Percentiles rank a stretch among this genome's conserved stretches.
Evolutionary conservation across 768 basidiomycete species (phyloP).

Genomic region (Hygrocybe punicea): DNA sequence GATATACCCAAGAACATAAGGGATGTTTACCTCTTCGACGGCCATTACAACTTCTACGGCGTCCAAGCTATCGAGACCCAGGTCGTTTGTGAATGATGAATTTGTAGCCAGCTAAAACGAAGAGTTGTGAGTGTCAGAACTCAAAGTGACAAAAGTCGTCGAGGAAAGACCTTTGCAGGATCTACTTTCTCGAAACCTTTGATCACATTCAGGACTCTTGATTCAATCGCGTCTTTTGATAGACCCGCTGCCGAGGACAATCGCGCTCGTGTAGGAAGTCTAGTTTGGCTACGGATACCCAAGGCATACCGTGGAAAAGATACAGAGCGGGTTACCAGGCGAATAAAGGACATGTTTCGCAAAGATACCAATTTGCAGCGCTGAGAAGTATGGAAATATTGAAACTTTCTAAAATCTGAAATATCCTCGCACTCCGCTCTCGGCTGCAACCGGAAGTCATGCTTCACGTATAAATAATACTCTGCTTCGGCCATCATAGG

Average conservation of each 20-base stretch:
- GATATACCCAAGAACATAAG: conserved; percentile 4
- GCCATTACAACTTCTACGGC: conserved; percentile 99
- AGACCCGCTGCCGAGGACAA: conserved; percentile 70
- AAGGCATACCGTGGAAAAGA: conserved; percentile 42
- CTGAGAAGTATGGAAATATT: background rate
- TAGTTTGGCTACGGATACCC: conserved; percentile 34
- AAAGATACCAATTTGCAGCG: no score
- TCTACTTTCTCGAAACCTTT: conserved; percentile 90
- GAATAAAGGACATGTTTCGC: conserved; percentile 52
- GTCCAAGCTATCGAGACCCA: conserved; percentile 93
- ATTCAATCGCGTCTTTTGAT: conserved; percentile 62
- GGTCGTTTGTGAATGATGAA: conserved; percentile 72
- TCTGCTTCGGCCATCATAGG: no score
- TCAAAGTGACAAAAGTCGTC: background rate
- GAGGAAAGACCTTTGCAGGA: conserved; percentile 53
- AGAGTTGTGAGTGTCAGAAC: background rate
- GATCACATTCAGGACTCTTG: conserved; percentile 76
- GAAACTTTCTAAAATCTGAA: background rate
- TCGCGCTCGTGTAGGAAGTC: conserved; percentile 43
- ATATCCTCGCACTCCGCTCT: conserved; percentile 3
- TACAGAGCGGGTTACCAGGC: conserved; percentile 47
- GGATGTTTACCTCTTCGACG: conserved; percentile 73
- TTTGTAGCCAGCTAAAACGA: conserved; percentile 55
- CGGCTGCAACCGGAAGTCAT: background rate
- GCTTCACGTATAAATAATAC: background rate